A percentile compares a stretch with the other conserved stretches of the same genome.
Conservation (phyloP, 2,329 filamentous ascomycete genomes). For the Trichoderma koningii region DNA sequence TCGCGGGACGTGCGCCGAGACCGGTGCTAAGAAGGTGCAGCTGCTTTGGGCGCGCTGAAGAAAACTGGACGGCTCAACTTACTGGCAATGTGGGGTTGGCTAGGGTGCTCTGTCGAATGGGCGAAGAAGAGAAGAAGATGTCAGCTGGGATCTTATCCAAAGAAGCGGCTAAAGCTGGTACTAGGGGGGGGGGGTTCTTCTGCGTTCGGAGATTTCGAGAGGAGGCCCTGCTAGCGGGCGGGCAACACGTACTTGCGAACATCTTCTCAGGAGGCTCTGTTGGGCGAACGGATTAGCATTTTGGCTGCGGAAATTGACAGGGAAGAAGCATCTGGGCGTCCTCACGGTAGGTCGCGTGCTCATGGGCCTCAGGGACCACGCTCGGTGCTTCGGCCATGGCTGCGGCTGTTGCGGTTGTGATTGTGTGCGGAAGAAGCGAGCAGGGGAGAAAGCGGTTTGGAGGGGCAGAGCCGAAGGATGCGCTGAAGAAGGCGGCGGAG, state of each 20-base stretch:
- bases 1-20: conserved; percentile 21
- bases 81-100: conserved; percentile 68
- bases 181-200: not conserved
- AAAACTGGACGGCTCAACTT: conserved; percentile 40
- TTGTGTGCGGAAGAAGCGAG: not conserved
- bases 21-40: conserved; percentile 18
- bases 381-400: conserved; percentile 52
- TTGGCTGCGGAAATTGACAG: not conserved
- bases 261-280: conserved; percentile 66
- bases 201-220: conserved; percentile 14
- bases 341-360: conserved; percentile 73
- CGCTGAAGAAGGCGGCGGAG: conserved; percentile 17
- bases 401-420: conserved; percentile 20
- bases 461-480: conserved; percentile 12
- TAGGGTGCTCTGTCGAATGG: conserved; percentile 61
- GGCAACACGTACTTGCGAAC: conserved; percentile 61
- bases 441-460: conserved; percentile 4
- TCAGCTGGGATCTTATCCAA: conserved; percentile 20
- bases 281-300: conserved; percentile 7
- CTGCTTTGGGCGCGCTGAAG: conserved; percentile 23
- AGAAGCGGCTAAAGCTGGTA: conserved; percentile 7
- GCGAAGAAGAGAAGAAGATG: conserved; percentile 26
- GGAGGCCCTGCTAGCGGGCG: conserved; percentile 13
- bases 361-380: conserved; percentile 72
- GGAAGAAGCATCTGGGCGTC: not conserved